Percentiles rank a stretch among this genome's conserved stretches.
Evolutionary conservation across 768 basidiomycete genomes (phyloP).

Genomic region (Lactarius tabidus): DNA sequence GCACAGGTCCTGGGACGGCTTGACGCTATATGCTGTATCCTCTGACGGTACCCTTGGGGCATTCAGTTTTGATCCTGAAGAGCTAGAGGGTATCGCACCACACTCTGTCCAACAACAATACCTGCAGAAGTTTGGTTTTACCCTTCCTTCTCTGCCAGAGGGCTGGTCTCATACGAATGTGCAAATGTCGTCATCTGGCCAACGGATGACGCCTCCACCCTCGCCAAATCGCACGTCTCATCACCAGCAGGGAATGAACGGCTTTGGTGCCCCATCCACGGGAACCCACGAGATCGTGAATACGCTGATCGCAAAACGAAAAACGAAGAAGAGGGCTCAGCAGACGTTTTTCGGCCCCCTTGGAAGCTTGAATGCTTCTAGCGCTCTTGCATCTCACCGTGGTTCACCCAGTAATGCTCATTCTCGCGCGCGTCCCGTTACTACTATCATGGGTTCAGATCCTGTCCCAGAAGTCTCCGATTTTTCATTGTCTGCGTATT

Average conservation of each 20-base stretch:
- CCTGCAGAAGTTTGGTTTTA: slow-evolving; percentile 76
- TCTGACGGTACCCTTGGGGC: slow-evolving; percentile 94
- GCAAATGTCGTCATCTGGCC: slow-evolving; percentile 20
- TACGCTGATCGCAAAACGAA: slow-evolving; percentile 65
- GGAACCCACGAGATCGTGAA: slow-evolving; percentile 53
- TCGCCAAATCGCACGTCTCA: slow-evolving; percentile 39
- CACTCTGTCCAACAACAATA: slow-evolving; percentile 72
- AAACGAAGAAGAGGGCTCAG: slow-evolving; percentile 47
- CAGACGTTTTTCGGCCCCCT: slow-evolving; percentile 38
- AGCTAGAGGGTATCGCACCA: slow-evolving; percentile 78
- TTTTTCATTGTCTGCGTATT: neutral
- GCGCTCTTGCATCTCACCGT: slow-evolving; percentile 4
- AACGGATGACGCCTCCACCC: slow-evolving; percentile 45
- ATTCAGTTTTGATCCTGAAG: slow-evolving; percentile 76
- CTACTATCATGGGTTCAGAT: neutral
- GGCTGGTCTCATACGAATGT: slow-evolving; percentile 56
- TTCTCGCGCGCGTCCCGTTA: neutral
- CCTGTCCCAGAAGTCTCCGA: slow-evolving; percentile 2
- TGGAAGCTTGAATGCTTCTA: slow-evolving; percentile 25
- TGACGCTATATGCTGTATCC: slow-evolving; percentile 89
- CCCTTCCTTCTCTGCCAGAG: slow-evolving; percentile 59
- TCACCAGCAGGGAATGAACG: slow-evolving; percentile 37
- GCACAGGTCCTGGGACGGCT: slow-evolving; percentile 85
- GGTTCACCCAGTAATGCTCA: neutral
- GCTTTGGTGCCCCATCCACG: slow-evolving; percentile 37